Base-by-base conservation (phyloP, 371 early-diverging fungal species). In the Lichtheimia ramosa region DNA sequence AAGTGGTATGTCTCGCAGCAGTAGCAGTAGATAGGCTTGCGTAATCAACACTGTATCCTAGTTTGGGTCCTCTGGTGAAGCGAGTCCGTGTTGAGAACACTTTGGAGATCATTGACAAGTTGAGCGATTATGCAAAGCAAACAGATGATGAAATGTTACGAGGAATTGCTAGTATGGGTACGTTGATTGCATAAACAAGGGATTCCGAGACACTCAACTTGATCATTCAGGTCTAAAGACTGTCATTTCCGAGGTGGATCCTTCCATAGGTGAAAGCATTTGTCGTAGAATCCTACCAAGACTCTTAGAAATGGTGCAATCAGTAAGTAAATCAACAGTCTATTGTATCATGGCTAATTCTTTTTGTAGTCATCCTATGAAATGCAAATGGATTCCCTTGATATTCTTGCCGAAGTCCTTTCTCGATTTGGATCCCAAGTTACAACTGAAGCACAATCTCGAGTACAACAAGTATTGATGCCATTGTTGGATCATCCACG, bases 161-260 rank as follows among this genome's bases (percentile, higher is more conserved):
- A 21, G 93, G 92, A 58, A 89, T 93, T 64, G 89, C 92, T 8
- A 84, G 89, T 60, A 89, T 93, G 59, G 92, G 92, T 77, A 81
- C 58, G 59, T 48, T 15, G 13, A 43, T 48, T 43, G 14, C 8
- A 13, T 58, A 25, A 46, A 21, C 18, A 7, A 40, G 28, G 51
- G 15, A 51, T 51, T 0, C 8, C 6, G 10, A 34, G 34, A 34
- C 34, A 34, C 10, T 8, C 34, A 34, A 34, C 49, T 3, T 21
- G 2, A 15, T 46, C 46, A 20, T 46, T n/a, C 18, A 83, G 84
- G 84, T 2, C 66, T 93, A 51, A 95, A 95, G 70, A 89, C 93
- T 2, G 89, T 95, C 18, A 78, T 95, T 34, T 66, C 83, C 5
- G 91, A 92, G 68, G 77, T 92, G 3, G 68, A 68, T 39, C 48